Evolutionary conservation across 2,329 filamentous ascomycete species (phyloP), one percentile per base, ranked within the genome.

Genomic region (Intubia oerlemansii): DNA sequence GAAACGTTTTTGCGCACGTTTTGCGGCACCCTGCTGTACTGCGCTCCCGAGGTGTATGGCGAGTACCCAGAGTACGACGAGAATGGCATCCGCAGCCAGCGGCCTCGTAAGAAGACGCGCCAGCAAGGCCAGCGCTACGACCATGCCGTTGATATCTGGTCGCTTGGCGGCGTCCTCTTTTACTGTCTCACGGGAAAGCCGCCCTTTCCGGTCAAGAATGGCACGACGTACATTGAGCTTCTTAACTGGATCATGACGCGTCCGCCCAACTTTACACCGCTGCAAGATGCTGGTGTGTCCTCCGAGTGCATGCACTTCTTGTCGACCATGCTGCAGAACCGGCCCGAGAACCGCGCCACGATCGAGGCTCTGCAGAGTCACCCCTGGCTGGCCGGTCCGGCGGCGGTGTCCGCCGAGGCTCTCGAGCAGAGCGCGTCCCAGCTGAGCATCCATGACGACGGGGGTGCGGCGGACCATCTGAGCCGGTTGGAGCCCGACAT

Each of bases 1-100:
- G 76, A 91, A 42, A 93, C 85, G 0, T 93, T 93, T 43, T 56
- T 95, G 21, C 81, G 84, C 46, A 98, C 88, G 0, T 98, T 98
- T 43, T 98, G 88, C 45, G 88, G 90, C 18, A 98, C 88, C 0
- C 56, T 98, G 17, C 57, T 98, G 4, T 98, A 95, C 50, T 95
- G 88, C 47, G 88, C 88, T 1, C 88, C 88, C 0, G 88, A 98
- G 44, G 85, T 98, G 3, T 98, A 95, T 43, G 81, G 77, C 7
- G 69, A 73, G 34, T 75, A 64, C 40, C 48, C 51, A 15, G 62
- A 72, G 36, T 73, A 72, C 28, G 76, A 90, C 41, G 72, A 77
- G 40, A 57, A 68, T 27, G 70, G 66, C 9, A 22, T 25, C 10
- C 30, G 33, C 6, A 32, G 70, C 21, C 61, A 59, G 18, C 61